A percentile compares a stretch with the other conserved stretches of the same genome.
phyloP scores from a whole-genome alignment of 768 basidiomycete species.

The Pulveroboletus sp. region DNA sequence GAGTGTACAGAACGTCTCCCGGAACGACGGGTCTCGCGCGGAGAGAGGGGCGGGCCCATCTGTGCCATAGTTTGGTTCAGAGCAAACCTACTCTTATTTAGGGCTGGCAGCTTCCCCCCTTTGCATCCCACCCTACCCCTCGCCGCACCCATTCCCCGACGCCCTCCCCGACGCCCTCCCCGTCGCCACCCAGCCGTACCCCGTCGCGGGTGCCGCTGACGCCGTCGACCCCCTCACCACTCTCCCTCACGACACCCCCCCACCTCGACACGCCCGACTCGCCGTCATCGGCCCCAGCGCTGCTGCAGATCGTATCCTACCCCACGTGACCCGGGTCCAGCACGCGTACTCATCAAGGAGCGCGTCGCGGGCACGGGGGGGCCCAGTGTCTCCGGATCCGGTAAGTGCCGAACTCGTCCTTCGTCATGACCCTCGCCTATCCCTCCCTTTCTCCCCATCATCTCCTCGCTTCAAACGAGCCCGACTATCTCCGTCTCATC shows the following conservation, averaged over 20 bases:
- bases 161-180: neutral
- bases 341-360: slow-evolving; percentile 4
- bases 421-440: slow-evolving; percentile 50
- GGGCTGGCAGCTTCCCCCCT: slow-evolving; percentile 32
- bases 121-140: slow-evolving; percentile 3
- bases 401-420: slow-evolving; percentile 11
- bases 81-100: slow-evolving; percentile 31
- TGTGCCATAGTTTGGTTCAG: slow-evolving; percentile 49
- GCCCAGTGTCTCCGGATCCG: slow-evolving; percentile 15
- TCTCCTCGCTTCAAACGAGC: slow-evolving; percentile 61
- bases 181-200: slow-evolving; percentile 18
- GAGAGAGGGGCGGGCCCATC: slow-evolving; percentile 78
- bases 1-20: slow-evolving; percentile 69
- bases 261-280: slow-evolving; percentile 6
- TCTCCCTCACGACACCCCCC: slow-evolving; percentile 2
- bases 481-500: slow-evolving; percentile 87
- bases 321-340: slow-evolving; percentile 21
- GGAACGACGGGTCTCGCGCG: slow-evolving; percentile 73
- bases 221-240: neutral
- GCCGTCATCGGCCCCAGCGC: neutral
- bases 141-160: neutral
- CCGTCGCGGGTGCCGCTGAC: neutral
- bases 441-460: slow-evolving; percentile 65
- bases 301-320: slow-evolving; percentile 20
- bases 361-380: no score